Percentiles rank a stretch among this genome's conserved stretches.
Conservation (phyloP, 306 rosid genomes). For the Prosopis cineraria region DNA sequence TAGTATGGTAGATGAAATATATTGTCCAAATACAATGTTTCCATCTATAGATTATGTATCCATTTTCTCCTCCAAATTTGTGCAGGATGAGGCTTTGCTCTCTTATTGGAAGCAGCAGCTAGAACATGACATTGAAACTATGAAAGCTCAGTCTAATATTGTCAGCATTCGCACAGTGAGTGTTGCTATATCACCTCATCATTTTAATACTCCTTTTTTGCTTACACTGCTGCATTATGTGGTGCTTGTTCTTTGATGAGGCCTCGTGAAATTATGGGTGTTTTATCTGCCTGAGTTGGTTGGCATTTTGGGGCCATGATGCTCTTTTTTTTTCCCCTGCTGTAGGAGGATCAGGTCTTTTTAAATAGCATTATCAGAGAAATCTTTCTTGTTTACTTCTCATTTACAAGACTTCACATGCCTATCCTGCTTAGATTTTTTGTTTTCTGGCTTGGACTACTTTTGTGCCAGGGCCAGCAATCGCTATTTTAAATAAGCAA, state of each 20-base stretch:
- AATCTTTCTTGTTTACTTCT: neutral
- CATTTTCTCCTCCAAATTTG: slow-evolving; percentile 15
- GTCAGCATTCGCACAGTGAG: slow-evolving; percentile 73
- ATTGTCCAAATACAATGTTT: slow-evolving; percentile 13
- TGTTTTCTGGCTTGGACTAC: slow-evolving; percentile 1
- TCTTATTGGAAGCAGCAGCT: slow-evolving; percentile 85
- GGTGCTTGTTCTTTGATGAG: slow-evolving; percentile 16
- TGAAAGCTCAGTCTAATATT: slow-evolving; percentile 84
- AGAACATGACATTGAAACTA: slow-evolving; percentile 84
- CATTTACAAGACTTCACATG: neutral
- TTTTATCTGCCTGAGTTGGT: neutral
- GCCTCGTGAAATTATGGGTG: neutral
- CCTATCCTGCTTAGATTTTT: neutral
- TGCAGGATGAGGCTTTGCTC: slow-evolving; percentile 82
- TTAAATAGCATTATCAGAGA: neutral
- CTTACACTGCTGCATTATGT: neutral
- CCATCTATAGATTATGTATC: slow-evolving; percentile 21
- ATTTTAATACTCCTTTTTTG: slow-evolving; percentile 1
- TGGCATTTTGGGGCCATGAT: slow-evolving; percentile 2
- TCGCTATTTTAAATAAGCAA: neutral
- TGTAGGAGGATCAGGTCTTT: slow-evolving; percentile 9
- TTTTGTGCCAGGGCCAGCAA: neutral
- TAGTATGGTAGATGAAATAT: slow-evolving; percentile 31
- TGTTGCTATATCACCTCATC: slow-evolving; percentile 27
- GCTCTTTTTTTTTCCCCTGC: neutral